Base-by-base conservation (phyloP, 805 yeast species). In the Kluyveromyces siamensis region DNA sequence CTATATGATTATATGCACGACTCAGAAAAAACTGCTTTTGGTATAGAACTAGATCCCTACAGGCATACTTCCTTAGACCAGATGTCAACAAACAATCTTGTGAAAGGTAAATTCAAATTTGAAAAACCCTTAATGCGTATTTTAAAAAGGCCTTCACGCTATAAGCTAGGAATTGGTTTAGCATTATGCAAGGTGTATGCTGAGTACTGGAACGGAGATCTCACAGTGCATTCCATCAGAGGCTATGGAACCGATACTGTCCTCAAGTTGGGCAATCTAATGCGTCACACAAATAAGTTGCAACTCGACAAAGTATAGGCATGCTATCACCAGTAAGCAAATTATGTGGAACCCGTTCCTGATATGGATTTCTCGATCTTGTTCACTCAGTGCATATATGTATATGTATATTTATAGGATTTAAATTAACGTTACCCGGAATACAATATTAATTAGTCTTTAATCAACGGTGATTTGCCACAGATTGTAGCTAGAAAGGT, bases 171-270 rank as follows among this genome's bases (percentile, higher is more conserved):
- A 0, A 75, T 91, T 50, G 96, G 97, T 0, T 70, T 91, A 51
- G 96, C 98, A 0, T 81, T 91, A 84, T 85, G 96, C 59, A 83
- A 87, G 56, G 87, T 90, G 0, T 91, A 91, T 61, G 87, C 96
- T 0, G 97, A 91, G 57, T 91, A 91, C 66, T 91, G 98, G 98
- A 93, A 90, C 57, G 98, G 98, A 7, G 86, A 84, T 46, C 66
- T 91, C 45, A 83, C 81, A 50, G 78, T 91, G 75, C 83, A 83
- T 56, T 83, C 95, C 0, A 70, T 91, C 46, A 91, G 88, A 51
- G 97, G 96, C 2, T 87, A 84, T 57, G 99, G 99, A 2, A 81
- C 93, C 37, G 99, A 91, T 61, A 89, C 91, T 0, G 83, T 84
- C 51, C 69, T 93, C 59, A 80, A 84, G 33, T 69, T 91, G 50